These are phyloP conservation scores for Takashimella tepidaria DNA, from an alignment of 1,284 basidiomycete genomes.

Conservation along the genomic window DNA sequence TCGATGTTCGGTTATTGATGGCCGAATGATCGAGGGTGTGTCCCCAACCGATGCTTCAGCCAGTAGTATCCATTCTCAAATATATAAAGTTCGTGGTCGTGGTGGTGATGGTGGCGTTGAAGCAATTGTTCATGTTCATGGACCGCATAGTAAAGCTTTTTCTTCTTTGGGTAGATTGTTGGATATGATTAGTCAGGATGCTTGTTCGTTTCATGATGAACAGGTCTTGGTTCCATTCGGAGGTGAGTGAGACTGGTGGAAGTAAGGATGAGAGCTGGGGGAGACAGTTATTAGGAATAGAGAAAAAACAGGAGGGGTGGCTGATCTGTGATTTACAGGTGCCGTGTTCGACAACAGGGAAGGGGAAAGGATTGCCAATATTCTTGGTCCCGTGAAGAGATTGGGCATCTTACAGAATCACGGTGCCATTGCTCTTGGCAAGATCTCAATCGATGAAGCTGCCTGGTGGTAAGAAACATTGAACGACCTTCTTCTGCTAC, in stretches of 20 bases:
- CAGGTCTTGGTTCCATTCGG: slow-evolving; percentile 40
- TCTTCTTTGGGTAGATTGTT: slow-evolving; percentile 28
- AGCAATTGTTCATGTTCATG: slow-evolving; percentile 41
- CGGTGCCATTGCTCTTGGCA: slow-evolving; percentile 33
- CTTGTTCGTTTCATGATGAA: slow-evolving; percentile 34
- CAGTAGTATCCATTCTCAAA: slow-evolving; percentile 35
- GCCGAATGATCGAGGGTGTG: slow-evolving; percentile 30
- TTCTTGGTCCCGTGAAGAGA: slow-evolving; percentile 19
- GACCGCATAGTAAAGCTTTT: slow-evolving; percentile 39
- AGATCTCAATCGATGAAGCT: slow-evolving; percentile 38
- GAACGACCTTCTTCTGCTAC: not conserved
- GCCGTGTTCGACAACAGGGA: slow-evolving; percentile 39
- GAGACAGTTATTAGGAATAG: not conserved
- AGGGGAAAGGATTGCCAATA: slow-evolving; percentile 34
- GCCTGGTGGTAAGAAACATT: slow-evolving; percentile 39
- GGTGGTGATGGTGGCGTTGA: slow-evolving; percentile 30
- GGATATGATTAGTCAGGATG: slow-evolving; percentile 44
- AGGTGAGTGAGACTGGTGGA: slow-evolving; percentile 15
- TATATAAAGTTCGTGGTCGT: slow-evolving; percentile 30
- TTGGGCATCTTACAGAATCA: slow-evolving; percentile 42
- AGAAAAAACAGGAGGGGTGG: not conserved
- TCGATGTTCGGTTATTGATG: slow-evolving; percentile 25
- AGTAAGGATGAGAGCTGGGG: not conserved
- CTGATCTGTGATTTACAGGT: slow-evolving; percentile 9
- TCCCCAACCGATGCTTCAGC: slow-evolving; percentile 36